Evolutionary conservation across 2,329 filamentous ascomycete genomes (phyloP), one percentile per base, ranked within the genome.

Genomic region (Harringtonia lauricola): DNA sequence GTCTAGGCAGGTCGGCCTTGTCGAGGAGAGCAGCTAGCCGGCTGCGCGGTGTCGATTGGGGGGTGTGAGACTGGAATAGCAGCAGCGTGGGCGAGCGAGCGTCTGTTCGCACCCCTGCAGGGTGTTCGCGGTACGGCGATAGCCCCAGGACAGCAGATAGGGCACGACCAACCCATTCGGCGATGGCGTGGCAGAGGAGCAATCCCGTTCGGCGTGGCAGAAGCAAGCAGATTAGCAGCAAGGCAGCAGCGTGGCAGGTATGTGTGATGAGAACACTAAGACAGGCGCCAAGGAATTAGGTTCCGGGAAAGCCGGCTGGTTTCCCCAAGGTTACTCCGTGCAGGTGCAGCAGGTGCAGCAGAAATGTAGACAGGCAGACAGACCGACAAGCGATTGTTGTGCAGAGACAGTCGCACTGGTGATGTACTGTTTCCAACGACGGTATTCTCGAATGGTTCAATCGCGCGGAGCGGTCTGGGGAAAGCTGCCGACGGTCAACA

Each of bases 231-330:
- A 2, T 15, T n/a, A 41, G 29, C 15, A 15, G 10, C 24, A 26
- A 26, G 24, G 6, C 6, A 26, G 24, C 24, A 26, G 24, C 6
- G 24, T 10, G 24, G 24, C 24, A 26, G 24, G 10, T 6, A 26
- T 26, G 24, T 10, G 24, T 26, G 7, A 26, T 7, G 24, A 30
- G 34, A 42, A 37, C 36, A 42, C 31, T 34, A 43, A 39, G 41
- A 43, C 28, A 24, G 35, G 41, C 31, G 30, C 42, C 36, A 44
- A 36, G 22, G 36, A 21, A 40, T 31, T 38, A 40, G 18, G 26
- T 22, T 18, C 38, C 42, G 42, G 42, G 35, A 39, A 36, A 39
- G 21, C 37, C 42, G 42, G 42, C n/a, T 33, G 15, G 33, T 34
- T 34, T n/a, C 17, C 8, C 31, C 28, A 30, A 30, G 8, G 28